phyloP scores from a whole-genome alignment of 108 stramenopile species.

The Nitzschia inconspicua region DNA sequence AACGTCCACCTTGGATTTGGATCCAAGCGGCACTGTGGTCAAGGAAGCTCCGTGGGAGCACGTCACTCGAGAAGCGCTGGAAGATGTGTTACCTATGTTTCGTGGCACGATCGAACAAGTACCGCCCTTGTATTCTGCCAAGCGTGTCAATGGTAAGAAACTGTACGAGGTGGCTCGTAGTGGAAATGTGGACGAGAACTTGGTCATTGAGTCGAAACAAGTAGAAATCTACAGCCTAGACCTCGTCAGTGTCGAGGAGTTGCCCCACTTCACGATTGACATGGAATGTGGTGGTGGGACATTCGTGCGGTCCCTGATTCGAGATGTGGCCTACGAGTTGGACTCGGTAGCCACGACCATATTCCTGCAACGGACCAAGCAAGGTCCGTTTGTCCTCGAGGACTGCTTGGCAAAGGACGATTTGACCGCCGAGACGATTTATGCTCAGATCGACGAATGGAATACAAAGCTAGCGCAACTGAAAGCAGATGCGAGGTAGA shows the following conservation, averaged over 20 bases:
- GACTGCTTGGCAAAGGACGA: no score
- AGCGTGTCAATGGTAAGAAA: slow-evolving; percentile 68
- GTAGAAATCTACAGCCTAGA: slow-evolving; percentile 47
- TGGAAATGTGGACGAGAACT: slow-evolving; percentile 50
- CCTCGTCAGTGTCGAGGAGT: slow-evolving; percentile 7
- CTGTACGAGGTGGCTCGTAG: slow-evolving; percentile 81
- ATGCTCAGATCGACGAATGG: no score
- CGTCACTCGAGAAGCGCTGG: slow-evolving; percentile 39
- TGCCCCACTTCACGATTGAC: slow-evolving; percentile 69
- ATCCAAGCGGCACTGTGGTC: slow-evolving; percentile 53
- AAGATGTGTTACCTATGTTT: slow-evolving; percentile 48
- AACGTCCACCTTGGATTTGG: slow-evolving; percentile 84
- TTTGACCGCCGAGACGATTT: no score
- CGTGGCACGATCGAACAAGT: slow-evolving; percentile 82
- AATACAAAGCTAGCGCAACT: no score
- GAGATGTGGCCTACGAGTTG: slow-evolving; percentile 77
- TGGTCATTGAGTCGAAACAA: slow-evolving; percentile 47
- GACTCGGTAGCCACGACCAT: slow-evolving; percentile 86
- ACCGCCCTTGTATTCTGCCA: slow-evolving; percentile 79
- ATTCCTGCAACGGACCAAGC: slow-evolving; percentile 75
- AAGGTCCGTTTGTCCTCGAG: slow-evolving; percentile 72
- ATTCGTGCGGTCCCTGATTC: slow-evolving; percentile 83
- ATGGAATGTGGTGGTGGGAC: slow-evolving; percentile 87
- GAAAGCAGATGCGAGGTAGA: no score
- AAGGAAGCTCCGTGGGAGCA: slow-evolving; percentile 50